Base-by-base conservation (phyloP, 176 grass and related monocot species). In the Tuctoria greenei region DNA sequence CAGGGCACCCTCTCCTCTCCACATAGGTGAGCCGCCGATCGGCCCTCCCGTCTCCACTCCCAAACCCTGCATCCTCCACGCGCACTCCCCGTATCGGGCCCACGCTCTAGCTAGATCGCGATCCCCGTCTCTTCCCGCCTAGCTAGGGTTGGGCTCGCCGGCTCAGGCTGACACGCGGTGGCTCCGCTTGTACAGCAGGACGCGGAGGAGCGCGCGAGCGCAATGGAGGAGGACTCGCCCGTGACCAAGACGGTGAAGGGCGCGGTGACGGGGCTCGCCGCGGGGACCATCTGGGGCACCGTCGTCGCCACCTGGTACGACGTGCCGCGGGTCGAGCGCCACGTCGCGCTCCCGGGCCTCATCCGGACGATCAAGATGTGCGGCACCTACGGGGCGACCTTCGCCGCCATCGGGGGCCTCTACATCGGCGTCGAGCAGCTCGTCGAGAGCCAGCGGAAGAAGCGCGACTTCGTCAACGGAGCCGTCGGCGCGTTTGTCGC, bases 341-440 rank as follows among this genome's bases (percentile, higher is more conserved):
- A 87, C 20, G 85, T 99, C 42, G 96, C 92, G 41, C 96, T 99
- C 5, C 96, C 96, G 18, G 96, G 96, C 14, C 67, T 99, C 80
- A 67, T 99, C 47, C 85, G 92, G 50, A 99, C 96, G 18, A 82
- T 99, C 81, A 99, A 88, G 89, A 88, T 99, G 89, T 99, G 96
- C 67, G 89, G 96, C 15, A 95, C 70, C 77, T 95, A 86, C 38
- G 96, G 96, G 51, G 82, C 83, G 42, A 92, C 96, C 11, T 99
- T 95, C 79, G 96, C 89, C 12, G 90, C 96, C 46, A 70, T 99
- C 47, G 96, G 96, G 3, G 96, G 96, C 16, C 80, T 99, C 18
- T 92, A 95, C 74, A 92, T 99, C 67, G 96, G 96, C 42, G 89
- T 95, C 46, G 89, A 95, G 67, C 96, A 99, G 82, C 64, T 99